Base-by-base conservation (phyloP, 2,329 filamentous ascomycete genomes). In the Aspergillus sp. region DNA sequence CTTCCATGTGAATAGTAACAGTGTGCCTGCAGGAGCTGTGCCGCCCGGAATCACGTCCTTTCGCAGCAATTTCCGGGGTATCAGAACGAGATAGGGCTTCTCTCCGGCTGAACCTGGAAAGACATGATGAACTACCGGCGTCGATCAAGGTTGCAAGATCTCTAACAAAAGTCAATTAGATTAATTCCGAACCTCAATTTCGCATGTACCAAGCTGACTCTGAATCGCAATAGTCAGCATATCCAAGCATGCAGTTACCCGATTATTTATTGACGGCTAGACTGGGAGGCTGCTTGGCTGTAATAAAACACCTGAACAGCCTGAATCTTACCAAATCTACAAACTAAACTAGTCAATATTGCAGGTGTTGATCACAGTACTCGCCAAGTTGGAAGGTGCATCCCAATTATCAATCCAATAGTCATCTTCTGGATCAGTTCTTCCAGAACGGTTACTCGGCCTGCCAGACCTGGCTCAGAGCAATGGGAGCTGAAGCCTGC, bases 161-260 rank as follows among this genome's bases (percentile, higher is more conserved):
- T 51, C 49, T 44, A 37, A n/a, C 40, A n/a, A 57, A 57, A 54
- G 44, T 57, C 51, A 57, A 57, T 53, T 49, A 57, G 20, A 53
- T 57, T 49, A 53, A 57, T 22, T 17, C 39, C 48, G 13, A 42
- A 34, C 39, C 37, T 39, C 17, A 40, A 17, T 33, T 9, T 27
- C 24, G 24, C 24, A 27, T 7, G 24, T 27, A 27, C 24, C 27
- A 11, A 4, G 8, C 27, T 1, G 27, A 9, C 27, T 30, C n/a
- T 11, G 19, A 27, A 27, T 19, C 22, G 22, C 44, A 51, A 42
- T 30, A 22, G 19, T 33, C 9, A 53, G 30, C 19, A 27, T 11
- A 15, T 51, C 57, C 42, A 41, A 46, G 51, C 55, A 61, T 61
- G 58, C 55, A 51, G 55, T 51, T 37, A 37, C 22, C 27, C 27